Evolutionary conservation across 805 yeast species (phyloP).

Genomic region (Candida maris): DNA sequence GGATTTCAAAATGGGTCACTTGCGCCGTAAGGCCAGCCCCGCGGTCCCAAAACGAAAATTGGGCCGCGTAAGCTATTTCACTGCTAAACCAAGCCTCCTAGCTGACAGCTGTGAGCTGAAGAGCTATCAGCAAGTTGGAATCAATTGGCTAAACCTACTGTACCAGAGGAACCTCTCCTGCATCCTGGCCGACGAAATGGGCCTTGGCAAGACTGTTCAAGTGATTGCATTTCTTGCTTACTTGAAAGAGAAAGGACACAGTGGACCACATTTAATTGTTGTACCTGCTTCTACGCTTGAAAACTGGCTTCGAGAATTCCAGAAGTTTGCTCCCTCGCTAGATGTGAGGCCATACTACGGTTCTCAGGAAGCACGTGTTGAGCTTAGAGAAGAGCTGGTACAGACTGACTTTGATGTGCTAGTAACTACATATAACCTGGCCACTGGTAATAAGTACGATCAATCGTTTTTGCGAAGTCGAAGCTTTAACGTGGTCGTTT

Average conservation of each 20-base stretch:
- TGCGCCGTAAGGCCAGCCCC: constrained; percentile 1
- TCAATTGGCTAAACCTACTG: constrained; percentile 84
- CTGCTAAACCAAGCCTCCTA: constrained; percentile 66
- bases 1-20: constrained; percentile 12
- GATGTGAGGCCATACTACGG: constrained; percentile 94
- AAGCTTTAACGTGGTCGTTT: constrained; percentile 82
- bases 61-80: constrained; percentile 41
- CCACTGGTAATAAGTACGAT: constrained; percentile 83
- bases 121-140: constrained; percentile 93
- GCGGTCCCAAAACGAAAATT: background rate
- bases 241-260: constrained; percentile 55
- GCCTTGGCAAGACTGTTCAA: constrained; percentile 94
- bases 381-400: constrained; percentile 67
- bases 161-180: constrained; percentile 81
- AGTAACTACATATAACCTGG: constrained; percentile 90
- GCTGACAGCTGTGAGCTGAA: constrained; percentile 66
- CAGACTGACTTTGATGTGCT: constrained; percentile 70
- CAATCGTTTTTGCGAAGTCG: constrained; percentile 70
- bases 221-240: constrained; percentile 89
- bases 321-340: constrained; percentile 78
- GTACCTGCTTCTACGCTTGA: constrained; percentile 97
- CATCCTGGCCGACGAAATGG: constrained; percentile 98
- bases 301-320: constrained; percentile 94
- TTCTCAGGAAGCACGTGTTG: constrained; percentile 76
- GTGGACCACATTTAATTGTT: constrained; percentile 87